Evolutionary conservation across 164 flowering plant species (phyloP), one percentile per base, ranked within the genome.

Genomic region (Tinospora cordifolia): DNA sequence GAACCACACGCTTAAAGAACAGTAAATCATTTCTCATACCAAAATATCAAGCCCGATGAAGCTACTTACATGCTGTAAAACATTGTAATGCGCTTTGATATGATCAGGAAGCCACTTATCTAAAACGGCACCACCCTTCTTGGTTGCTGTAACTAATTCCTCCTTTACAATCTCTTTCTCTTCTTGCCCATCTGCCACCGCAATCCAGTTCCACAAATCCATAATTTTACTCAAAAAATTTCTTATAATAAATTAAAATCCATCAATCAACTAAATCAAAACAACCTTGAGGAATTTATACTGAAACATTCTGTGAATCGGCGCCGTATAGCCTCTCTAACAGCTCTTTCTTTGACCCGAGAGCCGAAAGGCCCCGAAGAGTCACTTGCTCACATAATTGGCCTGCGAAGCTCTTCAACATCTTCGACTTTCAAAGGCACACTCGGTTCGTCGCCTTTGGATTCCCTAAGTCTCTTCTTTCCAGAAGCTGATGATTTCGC

Each of bases 61-160:
- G 24, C 24, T 26, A 69, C 78, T 75, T 79, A 82, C 98, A 73
- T 66, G 75, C 66, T 87, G 84, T 63, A 93, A 69, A 39, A 93
- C 93, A 82, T 91, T 97, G 79, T 87, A 90, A 0, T 79, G 75
- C 36, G 83, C 67, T 82, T 91, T 93, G 36, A 91, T 82, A 14
- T 87, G 72, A 69, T 93, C 98, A 0, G 98, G 87, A 46, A 93
- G 82, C 83, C 88, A 87, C 49, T 84, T 90, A 74, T 93, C 98
- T 83, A 91, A 76, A 10, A 91, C 90, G 0, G 93, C 94, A 24
- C 84, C 82, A 46, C 96, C 96, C 75, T 93, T 93, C 82, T 86
- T 86, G 2, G 84, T 84, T 4, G 85, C 83, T n/a, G 73, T 81
- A 22, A 86, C 81, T 63, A 79, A 39, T 73, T 84, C 83, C 77